Conservation (phyloP, 1,284 basidiomycete genomes). For the Wolfiporia cocos region DNA sequence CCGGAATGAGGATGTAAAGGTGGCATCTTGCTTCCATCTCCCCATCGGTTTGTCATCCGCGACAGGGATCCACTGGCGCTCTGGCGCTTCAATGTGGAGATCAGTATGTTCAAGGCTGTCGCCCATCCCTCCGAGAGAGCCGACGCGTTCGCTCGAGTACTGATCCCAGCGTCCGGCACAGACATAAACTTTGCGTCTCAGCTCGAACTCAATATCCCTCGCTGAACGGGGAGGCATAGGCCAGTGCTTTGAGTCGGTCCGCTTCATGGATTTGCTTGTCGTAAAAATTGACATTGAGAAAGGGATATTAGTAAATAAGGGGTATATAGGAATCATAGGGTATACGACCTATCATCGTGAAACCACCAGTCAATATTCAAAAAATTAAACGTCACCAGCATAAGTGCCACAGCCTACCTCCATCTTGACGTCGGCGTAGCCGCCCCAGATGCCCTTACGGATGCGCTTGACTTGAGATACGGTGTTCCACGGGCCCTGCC, state of each 20-base stretch:
- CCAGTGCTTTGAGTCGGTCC: conserved; percentile 9
- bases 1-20: conserved; percentile 1
- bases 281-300: conserved; percentile 13
- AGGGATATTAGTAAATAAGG: conserved; percentile 14
- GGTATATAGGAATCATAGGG: conserved; percentile 6
- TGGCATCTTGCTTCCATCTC: conserved; percentile 1
- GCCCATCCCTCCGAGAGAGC: conserved; percentile 1
- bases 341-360: not conserved
- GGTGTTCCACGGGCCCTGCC: conserved; percentile 4
- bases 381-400: not conserved
- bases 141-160: not conserved
- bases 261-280: conserved; percentile 9
- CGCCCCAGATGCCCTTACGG: conserved; percentile 11
- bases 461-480: conserved; percentile 6
- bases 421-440: conserved; percentile 8
- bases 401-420: conserved; percentile 3
- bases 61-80: conserved; percentile 13
- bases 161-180: not conserved
- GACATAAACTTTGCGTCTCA: conserved; percentile 5
- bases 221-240: conserved; percentile 13
- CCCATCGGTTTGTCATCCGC: conserved; percentile 4
- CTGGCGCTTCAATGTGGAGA: not conserved
- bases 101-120: not conserved
- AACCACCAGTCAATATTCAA: not conserved
- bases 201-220: conserved; percentile 9